These are phyloP conservation scores for Tolypocladium album DNA, from an alignment of 2,329 filamentous ascomycete species.

Conservation along the genomic window DNA sequence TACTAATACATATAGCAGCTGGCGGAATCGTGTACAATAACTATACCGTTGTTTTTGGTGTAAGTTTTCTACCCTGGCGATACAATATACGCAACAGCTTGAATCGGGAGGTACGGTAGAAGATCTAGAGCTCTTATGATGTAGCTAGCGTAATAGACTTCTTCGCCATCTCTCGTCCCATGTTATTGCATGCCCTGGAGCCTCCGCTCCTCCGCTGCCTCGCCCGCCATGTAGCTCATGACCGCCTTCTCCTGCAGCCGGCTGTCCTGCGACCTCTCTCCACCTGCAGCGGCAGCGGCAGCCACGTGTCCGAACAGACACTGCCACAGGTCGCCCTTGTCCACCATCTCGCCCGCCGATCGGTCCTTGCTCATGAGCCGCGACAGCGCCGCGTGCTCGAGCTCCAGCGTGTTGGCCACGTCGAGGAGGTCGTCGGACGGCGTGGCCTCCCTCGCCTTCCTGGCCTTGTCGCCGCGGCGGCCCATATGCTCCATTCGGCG, in stretches of 20 bases:
- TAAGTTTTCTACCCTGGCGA: no score
- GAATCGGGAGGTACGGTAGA: no score
- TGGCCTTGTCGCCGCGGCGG: constrained; percentile 21
- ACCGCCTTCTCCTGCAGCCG: constrained; percentile 22
- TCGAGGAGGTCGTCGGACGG: constrained; percentile 49
- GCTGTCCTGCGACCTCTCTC: constrained; percentile 13
- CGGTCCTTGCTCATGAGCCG: constrained; percentile 61
- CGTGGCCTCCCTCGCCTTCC: constrained; percentile 26
- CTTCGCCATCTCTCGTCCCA: neutral
- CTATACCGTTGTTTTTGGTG: no score
- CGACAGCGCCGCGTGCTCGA: constrained; percentile 61
- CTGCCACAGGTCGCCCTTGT: constrained; percentile 71
- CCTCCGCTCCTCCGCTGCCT: constrained; percentile 29
- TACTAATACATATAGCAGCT: no score
- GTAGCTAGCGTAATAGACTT: no score
- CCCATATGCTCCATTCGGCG: constrained; percentile 71
- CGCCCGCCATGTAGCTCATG: constrained; percentile 31
- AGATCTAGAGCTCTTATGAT: no score
- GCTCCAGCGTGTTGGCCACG: constrained; percentile 71
- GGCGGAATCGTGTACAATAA: no score
- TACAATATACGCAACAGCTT: no score
- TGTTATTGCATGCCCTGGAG: neutral
- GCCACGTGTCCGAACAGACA: constrained; percentile 65
- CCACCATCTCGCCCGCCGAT: constrained; percentile 68
- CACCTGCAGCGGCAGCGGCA: constrained; percentile 11